phyloP scores from a whole-genome alignment of 2,329 filamentous ascomycete species.

The Aulographum hederae region DNA sequence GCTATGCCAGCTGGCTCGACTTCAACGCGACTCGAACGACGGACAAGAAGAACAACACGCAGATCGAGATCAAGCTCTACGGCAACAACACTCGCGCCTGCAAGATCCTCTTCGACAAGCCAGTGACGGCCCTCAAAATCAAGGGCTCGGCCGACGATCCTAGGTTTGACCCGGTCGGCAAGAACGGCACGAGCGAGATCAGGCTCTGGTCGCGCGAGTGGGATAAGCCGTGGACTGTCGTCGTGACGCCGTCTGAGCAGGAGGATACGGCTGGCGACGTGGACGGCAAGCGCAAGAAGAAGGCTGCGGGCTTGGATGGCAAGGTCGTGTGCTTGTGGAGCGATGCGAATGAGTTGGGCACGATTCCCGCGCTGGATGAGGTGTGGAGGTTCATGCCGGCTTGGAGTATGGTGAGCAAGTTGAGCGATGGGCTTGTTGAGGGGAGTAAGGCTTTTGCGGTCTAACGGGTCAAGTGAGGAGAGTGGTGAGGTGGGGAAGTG shows the following conservation, averaged over 20 bases:
- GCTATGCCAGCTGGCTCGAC: constrained; percentile 41
- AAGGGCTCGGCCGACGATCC: constrained; percentile 40
- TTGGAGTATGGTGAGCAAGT: constrained; percentile 66
- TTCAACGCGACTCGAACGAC: constrained; percentile 37
- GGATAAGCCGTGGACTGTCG: constrained; percentile 57
- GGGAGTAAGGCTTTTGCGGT: constrained; percentile 22
- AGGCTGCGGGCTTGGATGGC: constrained; percentile 34
- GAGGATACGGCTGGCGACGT: constrained; percentile 4
- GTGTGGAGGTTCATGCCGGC: constrained; percentile 54
- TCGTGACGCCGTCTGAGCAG: constrained; percentile 29
- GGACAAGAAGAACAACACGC: constrained; percentile 18
- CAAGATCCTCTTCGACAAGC: constrained; percentile 50
- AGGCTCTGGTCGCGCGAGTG: constrained; percentile 72
- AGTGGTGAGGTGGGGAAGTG: too few relatives aligned
- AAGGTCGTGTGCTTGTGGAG: constrained; percentile 69
- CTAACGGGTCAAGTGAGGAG: too few relatives aligned
- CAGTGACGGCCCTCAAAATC: constrained; percentile 39
- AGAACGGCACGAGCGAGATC: constrained; percentile 47
- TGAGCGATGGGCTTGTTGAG: constrained; percentile 62
- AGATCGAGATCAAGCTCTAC: constrained; percentile 45
- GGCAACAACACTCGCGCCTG: constrained; percentile 67
- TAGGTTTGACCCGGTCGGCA: constrained; percentile 45
- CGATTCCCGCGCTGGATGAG: constrained; percentile 74
- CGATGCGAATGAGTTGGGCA: constrained; percentile 54
- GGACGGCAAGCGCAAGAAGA: constrained; percentile 12